These are phyloP conservation scores for Candida patagonica DNA, from an alignment of 805 yeast genomes.

Conservation along the genomic window DNA sequence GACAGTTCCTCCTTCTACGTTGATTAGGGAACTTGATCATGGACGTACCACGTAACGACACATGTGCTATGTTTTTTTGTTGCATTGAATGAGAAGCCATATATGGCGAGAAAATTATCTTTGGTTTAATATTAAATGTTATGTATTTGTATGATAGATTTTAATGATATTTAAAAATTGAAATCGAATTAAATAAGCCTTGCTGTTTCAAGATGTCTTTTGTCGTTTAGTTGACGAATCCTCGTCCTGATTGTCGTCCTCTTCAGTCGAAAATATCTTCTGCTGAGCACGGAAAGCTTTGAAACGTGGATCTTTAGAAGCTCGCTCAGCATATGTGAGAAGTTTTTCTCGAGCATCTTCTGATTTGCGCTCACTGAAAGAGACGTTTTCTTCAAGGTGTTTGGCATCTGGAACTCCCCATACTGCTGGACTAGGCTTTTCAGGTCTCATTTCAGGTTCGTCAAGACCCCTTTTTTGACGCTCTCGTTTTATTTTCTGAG, in stretches of 20 bases:
- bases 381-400: slow-evolving; percentile 15
- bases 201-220: neutral
- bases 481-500: slow-evolving; percentile 4
- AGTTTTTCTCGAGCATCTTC: slow-evolving; percentile 30
- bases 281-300: slow-evolving; percentile 1
- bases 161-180: too few relatives aligned
- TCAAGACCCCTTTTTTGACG: slow-evolving; percentile 6
- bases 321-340: slow-evolving; percentile 24
- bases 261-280: slow-evolving; percentile 1
- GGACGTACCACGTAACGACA: too few relatives aligned
- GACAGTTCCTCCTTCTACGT: slow-evolving; percentile 51
- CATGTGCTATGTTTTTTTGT: too few relatives aligned
- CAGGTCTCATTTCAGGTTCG: slow-evolving; percentile 13
- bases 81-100: too few relatives aligned
- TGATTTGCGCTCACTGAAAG: slow-evolving; percentile 8
- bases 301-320: slow-evolving; percentile 20
- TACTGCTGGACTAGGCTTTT: slow-evolving; percentile 16
- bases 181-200: too few relatives aligned
- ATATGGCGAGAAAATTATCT: too few relatives aligned
- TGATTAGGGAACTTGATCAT: slow-evolving; percentile 36
- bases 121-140: too few relatives aligned
- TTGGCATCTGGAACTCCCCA: slow-evolving; percentile 20
- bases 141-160: too few relatives aligned
- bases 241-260: slow-evolving; percentile 4
- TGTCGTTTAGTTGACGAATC: neutral